These are phyloP conservation scores for Mucor irregularis DNA, from an alignment of 371 early-diverging fungal genomes.

Conservation along the genomic window DNA sequence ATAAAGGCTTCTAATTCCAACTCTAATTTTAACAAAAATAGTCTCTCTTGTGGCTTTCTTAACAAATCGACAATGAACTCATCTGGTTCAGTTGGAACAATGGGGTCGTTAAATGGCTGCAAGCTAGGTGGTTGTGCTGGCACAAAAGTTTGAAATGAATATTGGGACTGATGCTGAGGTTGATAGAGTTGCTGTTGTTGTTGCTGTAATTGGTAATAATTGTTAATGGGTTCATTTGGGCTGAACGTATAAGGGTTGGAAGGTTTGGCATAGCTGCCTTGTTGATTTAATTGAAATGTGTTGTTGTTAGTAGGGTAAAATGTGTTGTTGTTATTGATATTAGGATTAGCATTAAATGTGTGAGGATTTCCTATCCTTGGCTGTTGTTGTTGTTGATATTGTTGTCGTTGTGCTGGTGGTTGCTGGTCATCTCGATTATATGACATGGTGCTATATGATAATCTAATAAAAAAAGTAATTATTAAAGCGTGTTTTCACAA, in stretches of 20 bases:
- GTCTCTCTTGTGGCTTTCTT: constrained; percentile 68
- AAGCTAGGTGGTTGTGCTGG: constrained; percentile 10
- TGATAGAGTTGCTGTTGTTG: constrained; percentile 2
- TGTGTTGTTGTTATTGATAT: background rate
- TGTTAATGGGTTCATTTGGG: background rate
- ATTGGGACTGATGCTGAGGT: constrained; percentile 10
- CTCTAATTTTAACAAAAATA: constrained; percentile 75
- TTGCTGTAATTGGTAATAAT: background rate
- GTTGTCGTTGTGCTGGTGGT: constrained; percentile 7
- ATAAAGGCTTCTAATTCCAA: constrained; percentile 68
- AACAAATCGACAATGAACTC: constrained; percentile 67
- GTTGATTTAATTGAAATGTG: too few relatives aligned
- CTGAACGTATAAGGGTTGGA: background rate
- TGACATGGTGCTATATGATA: constrained; percentile 4
- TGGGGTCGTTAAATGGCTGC: constrained; percentile 18
- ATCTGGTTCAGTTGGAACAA: constrained; percentile 43
- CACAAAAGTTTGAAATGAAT: constrained; percentile 5
- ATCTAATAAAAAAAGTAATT: background rate
- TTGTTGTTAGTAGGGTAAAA: background rate
- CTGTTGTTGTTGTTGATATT: constrained; percentile 8
- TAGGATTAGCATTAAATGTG: too few relatives aligned
- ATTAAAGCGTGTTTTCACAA: background rate
- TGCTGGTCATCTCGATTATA: constrained; percentile 13
- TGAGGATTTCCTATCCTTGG: background rate
- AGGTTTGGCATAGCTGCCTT: background rate